phyloP scores from a whole-genome alignment of 768 basidiomycete genomes.

The Psilocybe azurescens region DNA sequence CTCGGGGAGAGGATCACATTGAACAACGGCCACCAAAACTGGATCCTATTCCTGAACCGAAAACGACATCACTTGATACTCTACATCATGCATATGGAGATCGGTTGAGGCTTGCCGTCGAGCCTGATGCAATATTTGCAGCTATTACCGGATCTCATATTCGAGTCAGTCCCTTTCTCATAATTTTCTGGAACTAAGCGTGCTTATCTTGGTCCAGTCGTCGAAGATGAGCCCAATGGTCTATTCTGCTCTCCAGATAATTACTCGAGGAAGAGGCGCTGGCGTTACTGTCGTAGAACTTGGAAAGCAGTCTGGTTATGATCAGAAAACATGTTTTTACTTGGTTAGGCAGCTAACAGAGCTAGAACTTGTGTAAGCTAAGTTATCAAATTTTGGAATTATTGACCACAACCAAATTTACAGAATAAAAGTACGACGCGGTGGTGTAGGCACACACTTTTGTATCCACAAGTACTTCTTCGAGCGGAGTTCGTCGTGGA shows the following conservation, averaged over 20 bases:
- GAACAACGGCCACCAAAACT: constrained; percentile 52
- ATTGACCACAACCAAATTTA: constrained; percentile 7
- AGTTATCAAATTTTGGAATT: not conserved
- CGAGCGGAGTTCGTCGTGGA: constrained; percentile 77
- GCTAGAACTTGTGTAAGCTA: constrained; percentile 71
- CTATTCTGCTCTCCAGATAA: constrained; percentile 81
- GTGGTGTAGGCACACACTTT: constrained; percentile 78
- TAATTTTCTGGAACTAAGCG: constrained; percentile 8
- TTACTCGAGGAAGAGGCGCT: constrained; percentile 79
- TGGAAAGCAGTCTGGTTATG: constrained; percentile 79
- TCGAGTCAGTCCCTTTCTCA: constrained; percentile 52
- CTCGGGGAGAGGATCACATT: constrained; percentile 53
- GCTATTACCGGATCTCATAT: constrained; percentile 89
- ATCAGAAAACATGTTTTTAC: constrained; percentile 91
- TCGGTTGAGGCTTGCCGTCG: constrained; percentile 73
- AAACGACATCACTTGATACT: constrained; percentile 57
- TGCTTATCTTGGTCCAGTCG: constrained; percentile 48
- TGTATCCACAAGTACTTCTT: constrained; percentile 87
- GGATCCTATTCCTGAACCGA: constrained; percentile 59
- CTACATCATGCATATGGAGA: constrained; percentile 64
- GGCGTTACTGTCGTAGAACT: constrained; percentile 83
- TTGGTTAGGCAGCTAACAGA: constrained; percentile 78
- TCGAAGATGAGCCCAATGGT: constrained; percentile 85
- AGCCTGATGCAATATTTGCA: constrained; percentile 74
- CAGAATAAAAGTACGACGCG: constrained; percentile 79